A percentile compares a stretch with the other conserved stretches of the same genome.
Conservation (phyloP, 2,329 filamentous ascomycete species). For the Cadophora malorum region DNA sequence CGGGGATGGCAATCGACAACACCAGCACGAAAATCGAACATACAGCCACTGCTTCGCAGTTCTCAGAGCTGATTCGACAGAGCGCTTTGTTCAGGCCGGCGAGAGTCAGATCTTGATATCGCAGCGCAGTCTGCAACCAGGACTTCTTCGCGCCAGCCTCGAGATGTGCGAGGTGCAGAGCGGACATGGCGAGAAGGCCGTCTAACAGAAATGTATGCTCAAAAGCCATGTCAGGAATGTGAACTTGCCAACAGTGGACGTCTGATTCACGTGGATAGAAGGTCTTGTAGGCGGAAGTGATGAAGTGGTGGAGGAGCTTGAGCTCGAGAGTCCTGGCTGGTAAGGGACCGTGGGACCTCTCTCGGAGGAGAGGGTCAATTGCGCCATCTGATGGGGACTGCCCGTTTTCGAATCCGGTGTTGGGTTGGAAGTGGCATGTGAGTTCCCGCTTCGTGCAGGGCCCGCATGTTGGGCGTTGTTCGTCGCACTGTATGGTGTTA, state of each 20-base stretch:
- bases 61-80: constrained; percentile 28
- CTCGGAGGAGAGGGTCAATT: not conserved
- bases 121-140: constrained; percentile 21
- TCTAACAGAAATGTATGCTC: constrained; percentile 49
- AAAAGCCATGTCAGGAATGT: constrained; percentile 46
- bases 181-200: constrained; percentile 50
- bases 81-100: constrained; percentile 24
- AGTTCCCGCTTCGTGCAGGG: constrained; percentile 16
- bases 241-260: constrained; percentile 44
- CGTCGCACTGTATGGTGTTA: constrained; percentile 11
- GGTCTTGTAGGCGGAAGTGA: constrained; percentile 34
- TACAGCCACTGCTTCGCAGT: constrained; percentile 21
- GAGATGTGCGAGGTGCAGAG: constrained; percentile 38
- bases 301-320: constrained; percentile 38
- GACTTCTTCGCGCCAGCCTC: constrained; percentile 17
- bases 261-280: constrained; percentile 30
- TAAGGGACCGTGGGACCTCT: not conserved
- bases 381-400: not conserved
- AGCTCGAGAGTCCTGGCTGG: constrained; percentile 21
- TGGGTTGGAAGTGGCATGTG: constrained; percentile 6
- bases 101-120: constrained; percentile 31
- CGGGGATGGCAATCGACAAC: constrained; percentile 9
- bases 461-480: constrained; percentile 13
- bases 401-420: not conserved
- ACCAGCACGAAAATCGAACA: constrained; percentile 17